Percentiles rank a stretch among this genome's conserved stretches.
Evolutionary conservation across 345 rosid species (phyloP).

Genomic region (Citrus inodora): DNA sequence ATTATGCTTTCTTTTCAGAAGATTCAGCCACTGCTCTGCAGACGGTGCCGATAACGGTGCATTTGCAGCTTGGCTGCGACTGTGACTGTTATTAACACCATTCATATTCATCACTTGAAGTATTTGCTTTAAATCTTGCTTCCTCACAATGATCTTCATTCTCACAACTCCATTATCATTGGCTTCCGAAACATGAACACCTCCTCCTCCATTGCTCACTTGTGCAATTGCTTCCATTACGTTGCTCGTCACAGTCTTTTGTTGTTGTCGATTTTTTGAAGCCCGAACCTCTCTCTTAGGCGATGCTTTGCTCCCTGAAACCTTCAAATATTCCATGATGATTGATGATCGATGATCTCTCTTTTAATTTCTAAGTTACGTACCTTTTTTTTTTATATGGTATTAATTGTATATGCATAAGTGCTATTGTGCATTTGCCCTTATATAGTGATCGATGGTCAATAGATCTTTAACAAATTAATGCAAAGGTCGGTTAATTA

Average conservation of each 20-base stretch:
- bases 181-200: constrained; percentile 14
- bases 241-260: constrained; percentile 23
- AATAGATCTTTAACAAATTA: background rate
- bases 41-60: background rate
- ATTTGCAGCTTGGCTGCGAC: background rate
- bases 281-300: constrained; percentile 27
- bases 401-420: no score
- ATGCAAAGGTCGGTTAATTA: background rate
- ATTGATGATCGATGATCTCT: background rate
- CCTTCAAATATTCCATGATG: constrained; percentile 8
- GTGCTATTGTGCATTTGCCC: background rate
- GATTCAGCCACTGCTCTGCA: constrained; percentile 30
- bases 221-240: constrained; percentile 22
- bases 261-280: constrained; percentile 13
- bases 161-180: constrained; percentile 34
- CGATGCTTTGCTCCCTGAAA: constrained; percentile 24
- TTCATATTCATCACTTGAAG: constrained; percentile 25
- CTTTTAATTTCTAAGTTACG: background rate
- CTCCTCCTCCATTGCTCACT: constrained; percentile 12
- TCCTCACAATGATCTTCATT: constrained; percentile 39
- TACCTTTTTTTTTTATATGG: background rate
- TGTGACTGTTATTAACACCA: background rate
- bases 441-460: constrained; percentile 1
- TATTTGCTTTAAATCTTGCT: constrained; percentile 46
- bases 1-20: constrained; percentile 17